A percentile compares a stretch with the other conserved stretches of the same genome.
These are phyloP conservation scores for Tritrichomonas musculus DNA, from an alignment of 208 protist genomes.

Conservation along the genomic window DNA sequence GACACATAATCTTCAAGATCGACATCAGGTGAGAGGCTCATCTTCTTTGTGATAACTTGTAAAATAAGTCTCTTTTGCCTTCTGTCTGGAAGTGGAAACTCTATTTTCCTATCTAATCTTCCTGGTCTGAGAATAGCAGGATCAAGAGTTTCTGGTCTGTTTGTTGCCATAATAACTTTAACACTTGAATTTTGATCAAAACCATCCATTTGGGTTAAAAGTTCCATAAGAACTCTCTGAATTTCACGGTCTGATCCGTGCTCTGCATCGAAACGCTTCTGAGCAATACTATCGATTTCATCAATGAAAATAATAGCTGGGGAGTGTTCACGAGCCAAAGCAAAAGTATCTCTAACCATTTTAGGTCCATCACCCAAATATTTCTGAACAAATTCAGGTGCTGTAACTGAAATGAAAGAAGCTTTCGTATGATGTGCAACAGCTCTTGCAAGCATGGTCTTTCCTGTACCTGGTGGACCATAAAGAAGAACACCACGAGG, in stretches of 20 bases:
- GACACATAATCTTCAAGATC: constrained; percentile 84
- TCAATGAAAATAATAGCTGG: constrained; percentile 99
- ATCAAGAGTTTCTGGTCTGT: constrained; percentile 51
- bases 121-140: constrained; percentile 71
- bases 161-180: constrained; percentile 64
- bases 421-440: constrained; percentile 82
- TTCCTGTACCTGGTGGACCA: constrained; percentile 90
- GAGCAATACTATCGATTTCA: constrained; percentile 98
- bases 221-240: constrained; percentile 98
- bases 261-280: constrained; percentile 68
- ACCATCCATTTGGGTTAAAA: constrained; percentile 99
- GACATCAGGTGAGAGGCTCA: constrained; percentile 85
- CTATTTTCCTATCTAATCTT: constrained; percentile 80
- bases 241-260: constrained; percentile 88
- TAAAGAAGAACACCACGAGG: constrained; percentile 93
- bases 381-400: constrained; percentile 86
- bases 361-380: constrained; percentile 97
- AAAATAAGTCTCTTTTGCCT: constrained; percentile 98
- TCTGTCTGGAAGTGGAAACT: constrained; percentile 92
- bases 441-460: constrained; percentile 88
- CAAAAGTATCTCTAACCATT: constrained; percentile 99
- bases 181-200: constrained; percentile 95
- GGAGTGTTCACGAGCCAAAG: constrained; percentile 95
- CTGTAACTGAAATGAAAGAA: constrained; percentile 75
- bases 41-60: constrained; percentile 91